phyloP scores from a whole-genome alignment of 2,329 filamentous ascomycete genomes.

The Ophiocordyceps camponoti-rufipedis region DNA sequence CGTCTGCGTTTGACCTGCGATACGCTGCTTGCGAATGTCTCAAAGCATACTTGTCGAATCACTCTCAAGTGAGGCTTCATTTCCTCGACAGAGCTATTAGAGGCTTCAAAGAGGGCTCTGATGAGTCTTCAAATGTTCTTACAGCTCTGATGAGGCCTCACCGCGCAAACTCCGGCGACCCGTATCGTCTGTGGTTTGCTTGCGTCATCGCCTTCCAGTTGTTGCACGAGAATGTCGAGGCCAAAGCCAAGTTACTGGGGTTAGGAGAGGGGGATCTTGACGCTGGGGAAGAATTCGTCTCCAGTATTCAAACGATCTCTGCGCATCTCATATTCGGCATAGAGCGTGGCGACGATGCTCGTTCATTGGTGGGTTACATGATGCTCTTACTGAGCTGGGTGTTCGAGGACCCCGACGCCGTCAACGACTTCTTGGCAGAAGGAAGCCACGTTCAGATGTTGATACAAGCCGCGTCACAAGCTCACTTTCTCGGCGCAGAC shows the following conservation, averaged over 20 bases:
- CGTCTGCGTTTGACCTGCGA: slow-evolving; percentile 59
- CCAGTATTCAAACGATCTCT: slow-evolving; percentile 74
- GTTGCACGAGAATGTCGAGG: slow-evolving; percentile 59
- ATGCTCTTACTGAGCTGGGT: slow-evolving; percentile 83
- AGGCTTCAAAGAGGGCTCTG: slow-evolving; percentile 57
- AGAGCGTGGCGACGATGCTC: slow-evolving; percentile 57
- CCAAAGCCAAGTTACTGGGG: slow-evolving; percentile 61
- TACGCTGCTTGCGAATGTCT: slow-evolving; percentile 78
- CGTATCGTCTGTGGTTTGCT: slow-evolving; percentile 82
- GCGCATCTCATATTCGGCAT: slow-evolving; percentile 72
- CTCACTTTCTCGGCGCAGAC: slow-evolving; percentile 36
- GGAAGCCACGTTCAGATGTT: slow-evolving; percentile 82
- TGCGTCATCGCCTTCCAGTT: slow-evolving; percentile 75
- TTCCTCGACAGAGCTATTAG: slow-evolving; percentile 81
- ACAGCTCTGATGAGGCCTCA: slow-evolving; percentile 59
- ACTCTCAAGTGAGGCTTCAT: slow-evolving; percentile 64
- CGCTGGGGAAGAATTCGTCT: slow-evolving; percentile 85
- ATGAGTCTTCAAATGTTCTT: slow-evolving; percentile 77
- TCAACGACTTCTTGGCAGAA: slow-evolving; percentile 85
- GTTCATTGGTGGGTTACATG: slow-evolving; percentile 67
- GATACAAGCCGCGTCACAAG: slow-evolving; percentile 51
- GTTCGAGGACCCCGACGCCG: slow-evolving; percentile 78
- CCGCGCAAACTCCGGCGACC: slow-evolving; percentile 48
- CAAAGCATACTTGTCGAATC: slow-evolving; percentile 77
- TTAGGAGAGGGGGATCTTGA: slow-evolving; percentile 80